These are phyloP conservation scores for Panicum miliaceum DNA, from an alignment of 176 grass and related monocot species.

Conservation along the genomic window DNA sequence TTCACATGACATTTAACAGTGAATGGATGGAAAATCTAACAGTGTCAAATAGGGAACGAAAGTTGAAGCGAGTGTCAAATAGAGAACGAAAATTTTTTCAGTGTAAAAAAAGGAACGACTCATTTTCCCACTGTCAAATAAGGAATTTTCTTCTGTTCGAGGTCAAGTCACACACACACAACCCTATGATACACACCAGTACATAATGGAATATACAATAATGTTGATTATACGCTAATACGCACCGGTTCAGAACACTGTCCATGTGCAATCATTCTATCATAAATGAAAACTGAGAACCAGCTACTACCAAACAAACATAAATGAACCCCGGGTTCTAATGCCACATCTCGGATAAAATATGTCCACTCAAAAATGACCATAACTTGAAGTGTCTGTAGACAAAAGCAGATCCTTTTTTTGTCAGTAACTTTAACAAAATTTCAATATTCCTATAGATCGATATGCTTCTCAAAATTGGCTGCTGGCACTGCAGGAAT, in stretches of 20 bases:
- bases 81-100: too few relatives aligned
- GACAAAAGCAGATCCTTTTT: too few relatives aligned
- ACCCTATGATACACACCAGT: not conserved
- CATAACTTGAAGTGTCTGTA: not conserved
- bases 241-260: too few relatives aligned
- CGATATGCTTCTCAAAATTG: too few relatives aligned
- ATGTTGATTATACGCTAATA: not conserved
- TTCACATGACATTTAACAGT: too few relatives aligned
- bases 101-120: too few relatives aligned
- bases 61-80: too few relatives aligned
- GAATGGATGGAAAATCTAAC: too few relatives aligned
- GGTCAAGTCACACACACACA: constrained; percentile 15
- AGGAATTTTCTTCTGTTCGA: constrained; percentile 25
- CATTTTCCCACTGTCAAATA: too few relatives aligned
- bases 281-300: not conserved
- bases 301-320: not conserved
- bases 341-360: not conserved
- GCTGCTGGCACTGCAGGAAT: too few relatives aligned
- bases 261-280: not conserved
- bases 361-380: not conserved
- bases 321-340: not conserved
- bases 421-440: not conserved
- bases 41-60: too few relatives aligned
- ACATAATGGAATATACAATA: not conserved
- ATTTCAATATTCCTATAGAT: too few relatives aligned